These are phyloP conservation scores for Zygoascus flipseniorum DNA, from an alignment of 805 yeast species.

Conservation along the genomic window DNA sequence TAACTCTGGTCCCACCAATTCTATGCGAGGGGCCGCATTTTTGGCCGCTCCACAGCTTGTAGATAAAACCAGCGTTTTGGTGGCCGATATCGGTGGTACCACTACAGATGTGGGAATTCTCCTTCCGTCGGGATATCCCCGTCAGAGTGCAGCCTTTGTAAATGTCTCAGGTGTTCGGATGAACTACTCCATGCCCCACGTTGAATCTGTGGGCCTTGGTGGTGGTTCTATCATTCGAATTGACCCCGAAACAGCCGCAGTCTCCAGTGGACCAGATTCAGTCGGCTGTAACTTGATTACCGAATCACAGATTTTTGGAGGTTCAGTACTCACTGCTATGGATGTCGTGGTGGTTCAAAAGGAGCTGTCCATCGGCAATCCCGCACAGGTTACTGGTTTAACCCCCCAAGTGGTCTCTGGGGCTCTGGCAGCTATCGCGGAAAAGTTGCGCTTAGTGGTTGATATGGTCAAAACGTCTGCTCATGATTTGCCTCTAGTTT, in stretches of 20 bases:
- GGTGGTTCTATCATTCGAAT: slow-evolving; percentile 37
- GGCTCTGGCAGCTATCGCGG: slow-evolving; percentile 43
- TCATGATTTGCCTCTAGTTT: slow-evolving; percentile 35
- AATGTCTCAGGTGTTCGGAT: slow-evolving; percentile 41
- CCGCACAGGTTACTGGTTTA: slow-evolving; percentile 18
- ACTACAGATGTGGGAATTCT: slow-evolving; percentile 43
- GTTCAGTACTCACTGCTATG: slow-evolving; percentile 33
- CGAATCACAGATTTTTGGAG: slow-evolving; percentile 36
- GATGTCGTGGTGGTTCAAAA: slow-evolving; percentile 20
- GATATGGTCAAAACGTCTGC: slow-evolving; percentile 34
- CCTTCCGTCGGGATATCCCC: slow-evolving; percentile 39
- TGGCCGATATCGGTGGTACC: slow-evolving; percentile 45
- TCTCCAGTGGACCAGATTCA: slow-evolving; percentile 38
- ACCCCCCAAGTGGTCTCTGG: slow-evolving; percentile 27
- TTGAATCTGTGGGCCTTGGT: slow-evolving; percentile 41
- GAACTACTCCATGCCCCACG: slow-evolving; percentile 42
- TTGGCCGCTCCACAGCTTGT: slow-evolving; percentile 18
- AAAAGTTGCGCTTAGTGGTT: slow-evolving; percentile 33
- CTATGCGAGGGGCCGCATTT: slow-evolving; percentile 33
- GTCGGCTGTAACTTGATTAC: slow-evolving; percentile 35
- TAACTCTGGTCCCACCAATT: slow-evolving; percentile 37
- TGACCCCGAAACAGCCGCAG: not conserved
- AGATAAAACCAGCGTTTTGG: slow-evolving; percentile 25
- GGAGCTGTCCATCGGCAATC: not conserved
- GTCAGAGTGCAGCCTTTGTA: slow-evolving; percentile 37